A percentile compares a stretch with the other conserved stretches of the same genome.
Evolutionary conservation across 2,329 filamentous ascomycete genomes (phyloP).

Genomic region (Ophiostoma ulmi): DNA sequence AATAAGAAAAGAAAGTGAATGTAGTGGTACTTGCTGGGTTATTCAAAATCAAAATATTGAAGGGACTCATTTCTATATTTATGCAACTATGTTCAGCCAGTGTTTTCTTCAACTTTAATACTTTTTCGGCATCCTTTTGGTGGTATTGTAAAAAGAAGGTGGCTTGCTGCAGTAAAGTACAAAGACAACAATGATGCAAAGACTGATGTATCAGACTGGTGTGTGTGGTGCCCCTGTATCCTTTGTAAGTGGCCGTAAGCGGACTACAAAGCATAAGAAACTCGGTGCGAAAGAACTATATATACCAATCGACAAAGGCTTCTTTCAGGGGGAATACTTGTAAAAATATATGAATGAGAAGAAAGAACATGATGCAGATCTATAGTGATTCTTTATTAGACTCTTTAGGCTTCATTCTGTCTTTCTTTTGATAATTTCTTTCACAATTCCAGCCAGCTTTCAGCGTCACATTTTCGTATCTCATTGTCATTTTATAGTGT

Average conservation of each 20-base stretch:
- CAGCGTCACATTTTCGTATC: not conserved
- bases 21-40: not conserved
- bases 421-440: not conserved
- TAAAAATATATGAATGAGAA: not conserved
- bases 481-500: not conserved
- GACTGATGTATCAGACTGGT: not conserved
- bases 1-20: not conserved
- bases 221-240: slow-evolving; percentile 1
- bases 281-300: not conserved
- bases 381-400: not conserved
- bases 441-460: not conserved
- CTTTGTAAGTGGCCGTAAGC: not conserved
- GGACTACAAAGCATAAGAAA: not conserved
- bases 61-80: not conserved
- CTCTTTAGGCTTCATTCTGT: not conserved
- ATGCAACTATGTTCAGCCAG: not conserved
- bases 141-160: not conserved
- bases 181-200: not conserved
- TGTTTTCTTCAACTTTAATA: not conserved
- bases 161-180: not conserved
- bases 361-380: not conserved
- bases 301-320: not conserved
- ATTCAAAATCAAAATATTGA: not conserved
- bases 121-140: not conserved
- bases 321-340: not conserved